Evolutionary conservation across 352 stramenopile species (phyloP).

Genomic region (Pythium monospermum): DNA sequence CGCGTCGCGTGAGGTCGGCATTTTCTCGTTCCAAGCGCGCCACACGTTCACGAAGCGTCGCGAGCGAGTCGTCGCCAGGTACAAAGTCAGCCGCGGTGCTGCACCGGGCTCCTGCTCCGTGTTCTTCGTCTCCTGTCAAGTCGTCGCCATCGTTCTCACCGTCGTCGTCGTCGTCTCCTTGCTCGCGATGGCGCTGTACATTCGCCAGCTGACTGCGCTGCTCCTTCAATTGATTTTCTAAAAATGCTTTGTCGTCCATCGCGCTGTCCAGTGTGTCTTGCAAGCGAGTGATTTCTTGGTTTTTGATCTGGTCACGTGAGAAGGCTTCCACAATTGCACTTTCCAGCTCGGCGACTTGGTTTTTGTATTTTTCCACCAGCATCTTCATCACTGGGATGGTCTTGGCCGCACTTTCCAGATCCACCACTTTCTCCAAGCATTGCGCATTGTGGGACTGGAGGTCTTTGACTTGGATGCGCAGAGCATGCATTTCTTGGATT

Average conservation of each 20-base stretch:
- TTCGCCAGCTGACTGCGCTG: conserved; percentile 57
- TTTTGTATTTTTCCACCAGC: conserved; percentile 84
- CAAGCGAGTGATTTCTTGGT: conserved; percentile 72
- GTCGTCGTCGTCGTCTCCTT: conserved; percentile 29
- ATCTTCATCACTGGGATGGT: conserved; percentile 76
- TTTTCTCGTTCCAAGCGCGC: conserved; percentile 77
- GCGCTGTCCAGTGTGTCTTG: conserved; percentile 83
- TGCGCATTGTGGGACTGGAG: conserved; percentile 72
- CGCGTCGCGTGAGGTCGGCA: conserved; percentile 50
- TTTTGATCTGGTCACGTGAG: conserved; percentile 76
- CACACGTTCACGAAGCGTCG: conserved; percentile 48
- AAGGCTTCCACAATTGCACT: conserved; percentile 71
- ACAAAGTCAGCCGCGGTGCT: conserved; percentile 54
- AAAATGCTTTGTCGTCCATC: conserved; percentile 73
- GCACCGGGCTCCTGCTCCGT: conserved; percentile 23
- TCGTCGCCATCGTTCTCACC: conserved; percentile 3
- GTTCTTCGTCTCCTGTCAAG: no score
- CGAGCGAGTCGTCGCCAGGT: conserved; percentile 52
- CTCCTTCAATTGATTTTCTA: conserved; percentile 82
- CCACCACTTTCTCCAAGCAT: conserved; percentile 80
- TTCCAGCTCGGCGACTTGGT: conserved; percentile 83
- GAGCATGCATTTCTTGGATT: conserved; percentile 77
- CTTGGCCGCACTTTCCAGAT: conserved; percentile 83
- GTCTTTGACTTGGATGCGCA: conserved; percentile 71
- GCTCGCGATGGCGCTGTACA: conserved; percentile 40